Evolutionary conservation across 129 eudicot genomes (phyloP).

Genomic region (Solidago caesia): DNA sequence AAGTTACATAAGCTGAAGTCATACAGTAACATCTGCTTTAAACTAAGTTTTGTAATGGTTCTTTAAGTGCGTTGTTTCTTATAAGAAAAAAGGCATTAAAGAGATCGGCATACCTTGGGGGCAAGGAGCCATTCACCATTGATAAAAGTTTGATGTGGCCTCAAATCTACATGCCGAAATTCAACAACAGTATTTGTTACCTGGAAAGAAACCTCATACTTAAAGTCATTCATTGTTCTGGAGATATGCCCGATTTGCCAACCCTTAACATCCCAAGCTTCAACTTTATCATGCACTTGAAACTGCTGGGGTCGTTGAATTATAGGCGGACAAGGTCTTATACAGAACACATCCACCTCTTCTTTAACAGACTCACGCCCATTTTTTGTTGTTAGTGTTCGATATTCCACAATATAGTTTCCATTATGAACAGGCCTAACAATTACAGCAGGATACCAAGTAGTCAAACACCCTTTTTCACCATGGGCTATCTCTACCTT

Average conservation of each 20-base stretch:
- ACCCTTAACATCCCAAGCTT: constrained; percentile 65
- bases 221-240: constrained; percentile 35
- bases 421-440: constrained; percentile 24
- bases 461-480: constrained; percentile 39
- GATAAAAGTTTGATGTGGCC: constrained; percentile 62
- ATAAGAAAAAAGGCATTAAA: background rate
- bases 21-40: background rate
- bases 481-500: constrained; percentile 56
- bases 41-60: background rate
- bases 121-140: constrained; percentile 53
- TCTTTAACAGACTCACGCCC: constrained; percentile 42
- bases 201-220: constrained; percentile 45
- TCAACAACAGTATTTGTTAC: constrained; percentile 43
- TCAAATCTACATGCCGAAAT: constrained; percentile 51
- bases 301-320: constrained; percentile 28
- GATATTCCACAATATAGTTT: constrained; percentile 55
- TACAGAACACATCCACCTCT: constrained; percentile 49
- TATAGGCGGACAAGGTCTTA: constrained; percentile 64
- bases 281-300: constrained; percentile 47
- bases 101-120: constrained; percentile 32
- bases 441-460: constrained; percentile 58
- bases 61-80: background rate
- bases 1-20: background rate
- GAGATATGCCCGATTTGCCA: constrained; percentile 67
- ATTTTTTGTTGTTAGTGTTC: constrained; percentile 31